Percentiles rank a stretch among this genome's conserved stretches.
Evolutionary conservation across 305 asterid genomes (phyloP).

Genomic region (Stenogyne calaminthoides): DNA sequence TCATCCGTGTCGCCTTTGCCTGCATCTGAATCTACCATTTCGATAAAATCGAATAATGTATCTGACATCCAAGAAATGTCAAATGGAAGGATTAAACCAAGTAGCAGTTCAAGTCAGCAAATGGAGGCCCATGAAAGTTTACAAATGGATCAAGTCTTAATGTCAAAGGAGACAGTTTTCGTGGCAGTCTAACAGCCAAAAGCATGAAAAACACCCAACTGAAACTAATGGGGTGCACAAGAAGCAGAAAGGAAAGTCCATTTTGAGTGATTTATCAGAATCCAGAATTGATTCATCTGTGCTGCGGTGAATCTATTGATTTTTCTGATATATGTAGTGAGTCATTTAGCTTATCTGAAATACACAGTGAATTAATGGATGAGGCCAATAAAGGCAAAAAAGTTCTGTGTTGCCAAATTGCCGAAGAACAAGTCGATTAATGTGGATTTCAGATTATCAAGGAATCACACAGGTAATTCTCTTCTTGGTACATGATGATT

Average conservation of each 20-base stretch:
- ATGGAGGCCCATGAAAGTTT: slow-evolving; percentile 45
- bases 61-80: slow-evolving; percentile 42
- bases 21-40: slow-evolving; percentile 48
- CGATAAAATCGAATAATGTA: slow-evolving; percentile 45
- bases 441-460: slow-evolving; percentile 92
- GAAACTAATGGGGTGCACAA: slow-evolving; percentile 50
- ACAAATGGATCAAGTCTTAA: slow-evolving; percentile 41
- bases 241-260: slow-evolving; percentile 45
- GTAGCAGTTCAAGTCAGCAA: slow-evolving; percentile 41
- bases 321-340: slow-evolving; percentile 53
- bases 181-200: slow-evolving; percentile 36
- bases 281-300: slow-evolving; percentile 42
- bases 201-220: slow-evolving; percentile 41
- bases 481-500: slow-evolving; percentile 32
- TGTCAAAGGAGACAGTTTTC: slow-evolving; percentile 32
- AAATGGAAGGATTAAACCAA: slow-evolving; percentile 47
- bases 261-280: slow-evolving; percentile 44
- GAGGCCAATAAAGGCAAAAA: slow-evolving; percentile 62
- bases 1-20: slow-evolving; percentile 44
- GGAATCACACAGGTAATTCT: slow-evolving; percentile 88
- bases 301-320: slow-evolving; percentile 48
- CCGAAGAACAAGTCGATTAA: slow-evolving; percentile 86
- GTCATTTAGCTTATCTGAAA: slow-evolving; percentile 55
- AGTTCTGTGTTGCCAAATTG: slow-evolving; percentile 70
- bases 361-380: slow-evolving; percentile 55